Conservation (phyloP, 2,329 filamentous ascomycete species). For the Tympanopsis confertula region DNA sequence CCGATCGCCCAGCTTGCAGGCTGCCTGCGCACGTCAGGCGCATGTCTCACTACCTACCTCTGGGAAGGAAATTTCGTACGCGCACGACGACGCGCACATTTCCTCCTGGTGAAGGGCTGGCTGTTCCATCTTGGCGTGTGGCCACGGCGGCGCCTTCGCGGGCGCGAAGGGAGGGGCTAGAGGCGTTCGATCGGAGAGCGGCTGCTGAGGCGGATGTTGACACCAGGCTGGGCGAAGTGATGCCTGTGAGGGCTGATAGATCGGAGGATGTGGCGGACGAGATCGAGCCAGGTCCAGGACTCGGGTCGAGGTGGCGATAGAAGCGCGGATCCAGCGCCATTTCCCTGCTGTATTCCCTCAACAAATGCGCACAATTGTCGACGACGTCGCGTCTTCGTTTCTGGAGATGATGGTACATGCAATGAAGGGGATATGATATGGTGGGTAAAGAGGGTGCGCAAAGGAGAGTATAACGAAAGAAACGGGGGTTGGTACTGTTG, state of each 20-base stretch:
- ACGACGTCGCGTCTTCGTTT: neutral
- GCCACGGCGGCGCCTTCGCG: neutral
- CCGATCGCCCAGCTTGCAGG: constrained; percentile 16
- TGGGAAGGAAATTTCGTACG: neutral
- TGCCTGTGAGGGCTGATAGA: neutral
- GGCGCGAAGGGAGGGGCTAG: neutral
- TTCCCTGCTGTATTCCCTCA: neutral
- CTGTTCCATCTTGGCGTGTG: neutral
- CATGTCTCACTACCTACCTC: neutral
- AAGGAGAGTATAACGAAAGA: no score
- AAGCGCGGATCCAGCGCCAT: constrained; percentile 1
- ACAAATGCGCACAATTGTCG: neutral
- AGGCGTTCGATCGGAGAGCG: neutral
- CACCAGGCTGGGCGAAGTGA: neutral
- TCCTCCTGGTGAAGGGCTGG: neutral
- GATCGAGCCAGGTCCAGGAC: neutral
- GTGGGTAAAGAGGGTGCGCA: no score
- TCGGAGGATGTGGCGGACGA: neutral
- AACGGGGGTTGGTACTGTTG: no score
- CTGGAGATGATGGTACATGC: neutral
- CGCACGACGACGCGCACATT: neutral
- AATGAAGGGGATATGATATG: neutral
- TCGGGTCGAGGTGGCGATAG: neutral
- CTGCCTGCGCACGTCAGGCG: neutral
- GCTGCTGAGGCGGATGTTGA: neutral